phyloP scores from a whole-genome alignment of 495 filamentous ascomycete genomes.

The Neurospora sp. region DNA sequence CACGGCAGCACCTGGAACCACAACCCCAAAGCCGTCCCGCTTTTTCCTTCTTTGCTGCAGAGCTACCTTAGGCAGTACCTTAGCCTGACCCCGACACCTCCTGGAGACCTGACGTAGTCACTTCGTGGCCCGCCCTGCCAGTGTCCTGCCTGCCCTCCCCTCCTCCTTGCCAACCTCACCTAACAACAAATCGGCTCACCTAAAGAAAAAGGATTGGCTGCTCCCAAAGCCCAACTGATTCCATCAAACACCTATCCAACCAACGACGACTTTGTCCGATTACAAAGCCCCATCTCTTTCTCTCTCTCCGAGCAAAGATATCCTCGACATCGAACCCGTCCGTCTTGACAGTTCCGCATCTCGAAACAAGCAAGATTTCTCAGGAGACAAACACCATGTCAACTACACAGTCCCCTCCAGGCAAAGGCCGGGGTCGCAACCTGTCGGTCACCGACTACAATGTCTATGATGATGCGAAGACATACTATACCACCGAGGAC shows the following conservation, averaged over 20 bases:
- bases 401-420: not conserved
- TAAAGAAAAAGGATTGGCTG: not conserved
- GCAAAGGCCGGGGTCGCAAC: slow-evolving; percentile 9
- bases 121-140: not conserved
- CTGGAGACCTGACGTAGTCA: not conserved
- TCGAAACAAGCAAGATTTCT: slow-evolving; percentile 3
- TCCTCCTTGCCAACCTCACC: not conserved
- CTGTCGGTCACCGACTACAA: slow-evolving; percentile 24
- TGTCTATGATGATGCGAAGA: slow-evolving; percentile 38
- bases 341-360: not conserved
- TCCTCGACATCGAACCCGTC: slow-evolving; percentile 6
- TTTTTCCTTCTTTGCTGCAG: not conserved
- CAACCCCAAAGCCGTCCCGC: not conserved
- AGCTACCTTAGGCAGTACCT: not conserved
- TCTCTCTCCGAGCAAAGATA: not conserved
- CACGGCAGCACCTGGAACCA: not conserved
- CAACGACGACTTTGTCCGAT: not conserved
- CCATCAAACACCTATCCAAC: not conserved
- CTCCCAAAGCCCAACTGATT: not conserved
- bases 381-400: not conserved
- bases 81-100: slow-evolving; percentile 1
- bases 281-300: not conserved
- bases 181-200: not conserved
- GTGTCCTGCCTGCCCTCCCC: not conserved
- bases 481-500: slow-evolving; percentile 39